These are phyloP conservation scores for Phytophthora pseudosyringae DNA, from an alignment of 352 stramenopile species.

Conservation along the genomic window DNA sequence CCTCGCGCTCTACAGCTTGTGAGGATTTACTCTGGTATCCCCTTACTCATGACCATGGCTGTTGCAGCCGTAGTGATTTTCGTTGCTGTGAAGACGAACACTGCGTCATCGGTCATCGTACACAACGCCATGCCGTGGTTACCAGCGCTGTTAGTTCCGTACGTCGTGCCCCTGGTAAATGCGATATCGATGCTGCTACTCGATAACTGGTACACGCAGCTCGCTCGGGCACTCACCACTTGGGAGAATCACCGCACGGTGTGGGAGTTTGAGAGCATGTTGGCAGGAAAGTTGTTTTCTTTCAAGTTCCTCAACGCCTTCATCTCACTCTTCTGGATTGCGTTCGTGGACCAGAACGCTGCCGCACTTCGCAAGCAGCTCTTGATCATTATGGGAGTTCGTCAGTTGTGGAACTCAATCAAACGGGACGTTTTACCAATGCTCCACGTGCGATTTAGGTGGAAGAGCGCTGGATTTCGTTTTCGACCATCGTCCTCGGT, in stretches of 20 bases:
- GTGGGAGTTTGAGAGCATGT: slow-evolving; percentile 80
- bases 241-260: slow-evolving; percentile 86
- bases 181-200: slow-evolving; percentile 75
- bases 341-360: slow-evolving; percentile 68
- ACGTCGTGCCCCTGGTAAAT: slow-evolving; percentile 71
- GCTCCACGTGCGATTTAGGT: slow-evolving; percentile 51
- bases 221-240: slow-evolving; percentile 60
- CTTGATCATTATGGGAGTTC: slow-evolving; percentile 72
- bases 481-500: slow-evolving; percentile 29
- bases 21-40: slow-evolving; percentile 65
- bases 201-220: slow-evolving; percentile 70
- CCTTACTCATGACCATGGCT: slow-evolving; percentile 62
- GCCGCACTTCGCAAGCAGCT: slow-evolving; percentile 64
- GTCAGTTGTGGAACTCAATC: slow-evolving; percentile 71
- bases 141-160: slow-evolving; percentile 43
- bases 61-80: slow-evolving; percentile 62
- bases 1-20: slow-evolving; percentile 63
- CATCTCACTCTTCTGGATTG: slow-evolving; percentile 82
- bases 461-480: slow-evolving; percentile 50
- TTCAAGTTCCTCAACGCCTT: slow-evolving; percentile 89
- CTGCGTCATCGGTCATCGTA: slow-evolving; percentile 34
- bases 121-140: slow-evolving; percentile 45
- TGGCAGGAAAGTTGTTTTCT: slow-evolving; percentile 78
- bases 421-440: slow-evolving; percentile 63
- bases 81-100: slow-evolving; percentile 54